phyloP scores from a whole-genome alignment of 1,139 yeast genomes.

The Pichia sp. region DNA sequence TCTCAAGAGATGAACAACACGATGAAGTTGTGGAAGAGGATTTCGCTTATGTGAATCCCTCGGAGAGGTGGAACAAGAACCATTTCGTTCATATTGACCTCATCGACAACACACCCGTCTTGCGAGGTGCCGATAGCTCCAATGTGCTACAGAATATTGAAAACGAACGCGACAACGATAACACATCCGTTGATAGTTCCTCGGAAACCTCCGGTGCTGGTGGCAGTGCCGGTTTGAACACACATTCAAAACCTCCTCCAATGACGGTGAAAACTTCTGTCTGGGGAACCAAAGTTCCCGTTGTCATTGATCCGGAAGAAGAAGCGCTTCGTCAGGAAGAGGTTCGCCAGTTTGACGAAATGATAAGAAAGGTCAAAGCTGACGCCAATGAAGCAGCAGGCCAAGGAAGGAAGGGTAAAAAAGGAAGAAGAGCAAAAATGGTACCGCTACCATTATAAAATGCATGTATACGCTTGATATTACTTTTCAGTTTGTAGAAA shows the following conservation, averaged over 20 bases:
- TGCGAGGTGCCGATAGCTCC: conserved; percentile 8
- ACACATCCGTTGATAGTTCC: conserved; percentile 2
- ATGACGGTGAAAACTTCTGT: conserved; percentile 29
- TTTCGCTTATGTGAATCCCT: neutral
- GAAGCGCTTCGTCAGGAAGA: conserved; percentile 23
- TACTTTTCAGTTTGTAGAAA: too few relatives aligned
- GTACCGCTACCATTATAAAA: conserved; percentile 7
- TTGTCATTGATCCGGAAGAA: conserved; percentile 27
- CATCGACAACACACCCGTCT: conserved; percentile 7
- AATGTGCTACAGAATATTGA: conserved; percentile 2
- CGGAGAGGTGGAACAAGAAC: conserved; percentile 15
- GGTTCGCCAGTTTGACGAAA: conserved; percentile 39
- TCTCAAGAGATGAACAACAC: neutral
- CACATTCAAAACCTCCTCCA: neutral
- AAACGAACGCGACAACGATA: conserved; percentile 2
- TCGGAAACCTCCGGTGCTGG: conserved; percentile 38
- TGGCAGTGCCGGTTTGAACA: conserved; percentile 26
- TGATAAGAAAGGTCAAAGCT: conserved; percentile 44
- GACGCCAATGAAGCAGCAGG: conserved; percentile 28
- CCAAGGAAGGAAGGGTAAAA: conserved; percentile 36
- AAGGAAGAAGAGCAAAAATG: conserved; percentile 29
- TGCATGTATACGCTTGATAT: too few relatives aligned
- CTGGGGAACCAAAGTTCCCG: conserved; percentile 56
- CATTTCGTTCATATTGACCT: conserved; percentile 9
- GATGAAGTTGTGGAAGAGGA: conserved; percentile 2